These are phyloP conservation scores for Beauveria bassiana DNA, from an alignment of 2,329 filamentous ascomycete genomes.

Conservation along the genomic window DNA sequence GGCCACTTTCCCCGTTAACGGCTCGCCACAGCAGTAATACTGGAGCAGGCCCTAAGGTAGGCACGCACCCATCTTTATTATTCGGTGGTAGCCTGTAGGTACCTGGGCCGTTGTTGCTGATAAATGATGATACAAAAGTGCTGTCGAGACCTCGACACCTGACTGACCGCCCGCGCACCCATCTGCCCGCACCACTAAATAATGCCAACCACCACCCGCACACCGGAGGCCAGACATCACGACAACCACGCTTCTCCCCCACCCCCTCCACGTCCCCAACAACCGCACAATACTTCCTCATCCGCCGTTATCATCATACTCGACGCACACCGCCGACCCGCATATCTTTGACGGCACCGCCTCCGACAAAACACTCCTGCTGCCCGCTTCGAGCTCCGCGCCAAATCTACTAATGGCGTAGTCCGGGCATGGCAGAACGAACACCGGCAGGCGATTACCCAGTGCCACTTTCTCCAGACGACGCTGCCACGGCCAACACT, in stretches of 20 bases:
- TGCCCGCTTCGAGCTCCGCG: constrained; percentile 18
- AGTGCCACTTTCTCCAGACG: constrained; percentile 40
- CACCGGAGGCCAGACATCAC: constrained; percentile 1
- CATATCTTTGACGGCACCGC: constrained; percentile 13
- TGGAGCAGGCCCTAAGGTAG: neutral
- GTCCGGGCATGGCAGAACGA: constrained; percentile 59
- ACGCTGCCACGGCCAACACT: constrained; percentile 18
- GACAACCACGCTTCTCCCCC: neutral
- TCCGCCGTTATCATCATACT: neutral
- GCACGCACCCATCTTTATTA: neutral
- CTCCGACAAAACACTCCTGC: neutral
- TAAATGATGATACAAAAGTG: neutral
- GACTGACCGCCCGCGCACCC: neutral
- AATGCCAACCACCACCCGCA: neutral
- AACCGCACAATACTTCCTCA: neutral
- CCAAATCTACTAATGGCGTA: constrained; percentile 54
- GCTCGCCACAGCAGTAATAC: too few relatives aligned
- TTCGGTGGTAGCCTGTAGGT: neutral
- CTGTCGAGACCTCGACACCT: neutral
- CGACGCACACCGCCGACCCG: constrained; percentile 13
- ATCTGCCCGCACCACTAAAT: neutral
- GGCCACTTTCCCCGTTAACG: too few relatives aligned
- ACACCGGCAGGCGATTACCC: constrained; percentile 48
- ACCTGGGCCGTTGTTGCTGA: neutral
- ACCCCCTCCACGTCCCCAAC: neutral